phyloP scores from a whole-genome alignment of 2,329 filamentous ascomycete species.

The Colletotrichum chlorophyti region DNA sequence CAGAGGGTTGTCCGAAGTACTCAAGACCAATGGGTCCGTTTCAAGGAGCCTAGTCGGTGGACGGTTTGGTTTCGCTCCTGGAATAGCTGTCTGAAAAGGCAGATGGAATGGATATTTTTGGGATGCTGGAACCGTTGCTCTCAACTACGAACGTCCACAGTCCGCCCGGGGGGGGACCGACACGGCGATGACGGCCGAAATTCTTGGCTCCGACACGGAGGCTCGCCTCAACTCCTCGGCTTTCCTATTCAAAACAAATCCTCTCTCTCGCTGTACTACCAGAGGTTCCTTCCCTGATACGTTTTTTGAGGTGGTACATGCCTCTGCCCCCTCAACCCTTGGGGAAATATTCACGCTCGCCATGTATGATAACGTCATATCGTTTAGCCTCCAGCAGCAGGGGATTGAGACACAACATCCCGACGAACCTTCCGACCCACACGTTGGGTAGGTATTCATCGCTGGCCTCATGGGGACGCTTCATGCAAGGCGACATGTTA shows the following conservation, averaged over 20 bases:
- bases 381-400: neutral
- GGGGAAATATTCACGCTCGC: neutral
- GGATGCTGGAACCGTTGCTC: neutral
- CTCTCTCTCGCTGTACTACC: too few relatives aligned
- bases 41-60: slow-evolving; percentile 8
- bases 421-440: neutral
- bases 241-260: neutral
- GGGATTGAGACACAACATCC: neutral
- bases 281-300: too few relatives aligned
- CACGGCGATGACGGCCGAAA: slow-evolving; percentile 19
- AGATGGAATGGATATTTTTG: slow-evolving; percentile 2
- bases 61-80: slow-evolving; percentile 1
- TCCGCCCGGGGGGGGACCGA: slow-evolving; percentile 14
- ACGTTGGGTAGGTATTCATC: neutral
- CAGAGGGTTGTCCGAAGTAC: slow-evolving; percentile 6
- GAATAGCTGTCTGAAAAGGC: too few relatives aligned
- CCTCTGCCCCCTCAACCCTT: neutral
- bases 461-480: neutral
- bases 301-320: neutral
- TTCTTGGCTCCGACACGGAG: slow-evolving; percentile 25
- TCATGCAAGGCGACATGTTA: neutral
- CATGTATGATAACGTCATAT: slow-evolving; percentile 6
- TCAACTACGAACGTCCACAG: neutral
- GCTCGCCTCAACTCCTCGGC: slow-evolving; percentile 15
- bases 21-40: neutral